Base-by-base conservation (phyloP, 2,329 filamentous ascomycete genomes). In the Volutella citrinella region DNA sequence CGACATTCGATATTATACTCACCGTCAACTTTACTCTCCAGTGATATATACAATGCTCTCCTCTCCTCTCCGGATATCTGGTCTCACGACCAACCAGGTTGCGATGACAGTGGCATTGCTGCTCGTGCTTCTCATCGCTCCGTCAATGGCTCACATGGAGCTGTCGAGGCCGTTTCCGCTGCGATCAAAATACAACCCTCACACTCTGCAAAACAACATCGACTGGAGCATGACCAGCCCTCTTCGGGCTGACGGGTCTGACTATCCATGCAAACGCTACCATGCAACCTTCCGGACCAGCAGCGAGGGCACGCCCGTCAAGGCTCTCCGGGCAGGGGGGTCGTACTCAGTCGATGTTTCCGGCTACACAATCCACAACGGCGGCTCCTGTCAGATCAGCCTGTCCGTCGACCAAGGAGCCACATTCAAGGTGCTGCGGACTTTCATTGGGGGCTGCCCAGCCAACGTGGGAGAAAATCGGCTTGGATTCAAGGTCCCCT, bases 251-350 rank as follows among this genome's bases (percentile, higher is more conserved):
- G 67, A 69, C 39, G 81, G 80, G 20, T 69, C 72, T 31, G 74
- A 88, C 59, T 90, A 78, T 52, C 81, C 85, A 3, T 91, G 85
- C 73, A 88, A 89, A 66, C 77, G 79, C 38, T 68, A 68, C 51
- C 65, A 73, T 6, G 25, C 21, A 2, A 40, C 54, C 9, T 29
- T 63, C 2, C n/a, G n/a, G n/a, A 43, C 43, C 10, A 56, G 52
- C 3, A 14, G 41, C 1, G 36, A 51, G 21, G 68, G 72, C 27
- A 55, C 55, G 1, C 59, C 71, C 0, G 69, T 73, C 7, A 70
- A 66, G 3, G 70, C 61, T 2, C 81, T 79, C 54, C 45, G 56
- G 6, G 67, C 73, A 4, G 79, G 80, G 6, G 57, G 63, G 13
- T 61, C 59, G 10, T 78, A 80, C 51, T 64, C 68, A 15, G 61